These are phyloP conservation scores for Aspergillus costaricaensis DNA, from an alignment of 2,329 filamentous ascomycete species.

Conservation along the genomic window DNA sequence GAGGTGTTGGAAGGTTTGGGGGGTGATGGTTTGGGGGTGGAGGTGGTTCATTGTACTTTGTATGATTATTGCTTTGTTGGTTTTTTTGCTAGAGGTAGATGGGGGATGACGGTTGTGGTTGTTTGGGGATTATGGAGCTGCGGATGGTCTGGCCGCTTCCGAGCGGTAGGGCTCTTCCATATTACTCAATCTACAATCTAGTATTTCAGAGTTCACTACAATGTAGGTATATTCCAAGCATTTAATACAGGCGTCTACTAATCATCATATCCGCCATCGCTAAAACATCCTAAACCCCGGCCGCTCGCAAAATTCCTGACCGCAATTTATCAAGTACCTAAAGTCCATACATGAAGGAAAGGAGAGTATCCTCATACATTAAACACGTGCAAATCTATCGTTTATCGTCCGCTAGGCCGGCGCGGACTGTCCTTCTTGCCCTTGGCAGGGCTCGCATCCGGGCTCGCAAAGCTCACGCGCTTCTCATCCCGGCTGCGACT, in stretches of 20 bases:
- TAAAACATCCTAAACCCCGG: not conserved
- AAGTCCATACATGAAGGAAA: constrained; percentile 18
- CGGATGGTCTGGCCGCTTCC: too few species aligned
- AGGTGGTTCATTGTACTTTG: constrained; percentile 17
- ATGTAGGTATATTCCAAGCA: not conserved
- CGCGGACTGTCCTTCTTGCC: constrained; percentile 29
- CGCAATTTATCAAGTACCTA: constrained; percentile 5
- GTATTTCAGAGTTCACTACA: not conserved
- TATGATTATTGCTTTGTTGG: not conserved
- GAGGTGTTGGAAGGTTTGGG: constrained; percentile 28
- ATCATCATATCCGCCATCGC: not conserved
- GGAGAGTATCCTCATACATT: constrained; percentile 7
- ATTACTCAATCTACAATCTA: too few species aligned
- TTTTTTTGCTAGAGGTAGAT: not conserved
- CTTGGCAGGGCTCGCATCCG: constrained; percentile 34
- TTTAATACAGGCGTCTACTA: not conserved
- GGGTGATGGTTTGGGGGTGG: constrained; percentile 28
- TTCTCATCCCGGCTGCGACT: constrained; percentile 37
- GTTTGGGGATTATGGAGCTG: not conserved
- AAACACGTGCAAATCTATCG: constrained; percentile 14
- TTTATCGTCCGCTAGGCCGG: constrained; percentile 27
- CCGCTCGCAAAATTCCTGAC: not conserved
- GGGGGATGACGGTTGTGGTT: not conserved
- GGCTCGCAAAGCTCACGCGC: constrained; percentile 41
- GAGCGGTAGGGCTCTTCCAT: too few species aligned